phyloP scores from a whole-genome alignment of 495 filamentous ascomycete species.

The Emericellopsis terricola region DNA sequence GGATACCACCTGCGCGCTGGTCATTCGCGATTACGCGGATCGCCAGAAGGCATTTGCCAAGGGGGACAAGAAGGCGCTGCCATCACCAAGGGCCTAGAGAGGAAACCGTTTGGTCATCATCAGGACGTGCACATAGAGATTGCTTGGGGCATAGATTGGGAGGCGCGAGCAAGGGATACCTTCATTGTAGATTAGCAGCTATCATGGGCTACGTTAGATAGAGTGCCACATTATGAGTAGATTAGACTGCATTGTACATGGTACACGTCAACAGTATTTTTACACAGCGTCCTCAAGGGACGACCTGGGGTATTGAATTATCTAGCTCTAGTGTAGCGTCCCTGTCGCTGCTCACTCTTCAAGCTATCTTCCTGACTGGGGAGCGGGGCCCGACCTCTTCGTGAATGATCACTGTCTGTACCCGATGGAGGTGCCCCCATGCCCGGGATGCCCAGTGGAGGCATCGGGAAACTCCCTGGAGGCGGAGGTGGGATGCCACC shows the following conservation, averaged over 20 bases:
- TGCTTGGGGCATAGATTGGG: too few species aligned
- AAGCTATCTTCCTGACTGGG: conserved; percentile 74
- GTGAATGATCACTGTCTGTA: conserved; percentile 5
- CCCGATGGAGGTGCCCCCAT: too few species aligned
- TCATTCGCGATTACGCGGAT: conserved; percentile 62
- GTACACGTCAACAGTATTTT: too few species aligned
- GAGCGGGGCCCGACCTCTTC: conserved; percentile 42
- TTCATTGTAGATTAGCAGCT: not conserved
- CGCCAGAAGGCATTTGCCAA: conserved; percentile 39
- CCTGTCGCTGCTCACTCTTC: conserved; percentile 51
- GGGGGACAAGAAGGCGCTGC: not conserved
- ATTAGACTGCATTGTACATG: too few species aligned
- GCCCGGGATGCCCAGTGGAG: conserved; percentile 26
- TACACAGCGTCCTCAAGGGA: not conserved
- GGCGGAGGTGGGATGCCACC: conserved; percentile 29
- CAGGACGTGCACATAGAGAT: too few species aligned
- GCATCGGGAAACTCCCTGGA: conserved; percentile 20
- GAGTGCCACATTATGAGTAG: too few species aligned
- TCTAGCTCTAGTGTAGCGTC: conserved; percentile 38
- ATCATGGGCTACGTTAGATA: not conserved
- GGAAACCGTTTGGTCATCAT: too few species aligned
- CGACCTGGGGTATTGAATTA: conserved; percentile 8
- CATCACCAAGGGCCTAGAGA: not conserved
- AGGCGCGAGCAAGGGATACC: too few species aligned
- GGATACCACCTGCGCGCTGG: conserved; percentile 62